Conservation (phyloP, 208 protist genomes). For the Crithidia expoeki region DNA sequence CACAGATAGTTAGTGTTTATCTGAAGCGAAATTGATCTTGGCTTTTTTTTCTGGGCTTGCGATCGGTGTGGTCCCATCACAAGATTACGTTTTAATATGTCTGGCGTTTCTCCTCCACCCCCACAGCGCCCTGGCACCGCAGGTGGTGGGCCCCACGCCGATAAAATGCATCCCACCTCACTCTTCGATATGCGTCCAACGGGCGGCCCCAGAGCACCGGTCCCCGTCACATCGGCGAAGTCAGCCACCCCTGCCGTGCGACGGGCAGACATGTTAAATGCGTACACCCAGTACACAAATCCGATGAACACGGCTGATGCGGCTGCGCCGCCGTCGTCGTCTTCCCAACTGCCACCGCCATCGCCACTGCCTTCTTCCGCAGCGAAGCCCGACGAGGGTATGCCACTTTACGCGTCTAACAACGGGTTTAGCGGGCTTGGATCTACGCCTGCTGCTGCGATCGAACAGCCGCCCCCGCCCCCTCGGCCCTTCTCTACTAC, state of each 20-base stretch:
- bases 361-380: not conserved
- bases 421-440: too few relatives aligned
- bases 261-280: slow-evolving; percentile 21
- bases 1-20: too few relatives aligned
- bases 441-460: too few relatives aligned
- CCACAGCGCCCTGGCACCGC: slow-evolving; percentile 5
- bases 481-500: not conserved
- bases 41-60: too few relatives aligned
- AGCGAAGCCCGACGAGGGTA: not conserved
- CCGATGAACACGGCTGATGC: not conserved
- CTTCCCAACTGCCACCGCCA: not conserved
- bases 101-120: slow-evolving; percentile 18
- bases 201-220: not conserved
- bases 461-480: not conserved
- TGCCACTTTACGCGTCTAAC: too few relatives aligned
- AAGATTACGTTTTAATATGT: not conserved
- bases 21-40: too few relatives aligned
- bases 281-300: slow-evolving; percentile 29
- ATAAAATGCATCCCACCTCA: slow-evolving; percentile 8
- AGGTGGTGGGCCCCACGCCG: not conserved
- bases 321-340: not conserved
- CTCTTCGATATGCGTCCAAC: slow-evolving; percentile 12
- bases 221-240: not conserved
- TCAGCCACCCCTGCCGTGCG: slow-evolving; percentile 1
- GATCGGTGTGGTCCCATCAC: too few relatives aligned